A percentile compares a stretch with the other conserved stretches of the same genome.
phyloP scores from a whole-genome alignment of 768 basidiomycete genomes.

The Stropharia rugosoannulata region DNA sequence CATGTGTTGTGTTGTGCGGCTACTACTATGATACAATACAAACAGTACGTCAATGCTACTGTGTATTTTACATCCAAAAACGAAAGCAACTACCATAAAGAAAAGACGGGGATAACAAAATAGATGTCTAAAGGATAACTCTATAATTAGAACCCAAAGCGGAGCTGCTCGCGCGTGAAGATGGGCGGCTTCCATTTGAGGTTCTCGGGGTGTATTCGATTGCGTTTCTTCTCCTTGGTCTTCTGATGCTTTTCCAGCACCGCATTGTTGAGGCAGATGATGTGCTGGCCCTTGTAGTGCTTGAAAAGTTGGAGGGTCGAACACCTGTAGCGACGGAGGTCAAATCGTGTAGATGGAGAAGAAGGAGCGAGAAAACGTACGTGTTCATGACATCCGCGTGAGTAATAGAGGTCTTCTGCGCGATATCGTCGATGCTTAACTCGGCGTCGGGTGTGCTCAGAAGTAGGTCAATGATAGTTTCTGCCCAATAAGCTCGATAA shows the following conservation, averaged over 20 bases:
- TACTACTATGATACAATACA: conserved; percentile 21
- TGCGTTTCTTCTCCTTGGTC: conserved; percentile 71
- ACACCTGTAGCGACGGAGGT: conserved; percentile 53
- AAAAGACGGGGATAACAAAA: not conserved
- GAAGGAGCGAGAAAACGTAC: conserved; percentile 49
- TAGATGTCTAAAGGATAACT: too few species aligned
- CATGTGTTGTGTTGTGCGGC: not conserved
- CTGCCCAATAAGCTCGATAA: conserved; percentile 97
- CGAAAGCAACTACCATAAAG: not conserved
- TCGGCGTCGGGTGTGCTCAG: conserved; percentile 73
- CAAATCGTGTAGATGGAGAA: conserved; percentile 5
- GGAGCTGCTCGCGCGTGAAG: conserved; percentile 86
- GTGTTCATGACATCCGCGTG: conserved; percentile 98
- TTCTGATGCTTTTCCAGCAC: conserved; percentile 92
- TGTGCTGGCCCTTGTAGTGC: conserved; percentile 92
- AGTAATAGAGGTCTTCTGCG: conserved; percentile 92
- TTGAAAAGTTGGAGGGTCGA: conserved; percentile 94
- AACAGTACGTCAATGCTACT: conserved; percentile 9
- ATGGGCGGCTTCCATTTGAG: conserved; percentile 95
- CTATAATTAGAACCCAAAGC: conserved; percentile 59
- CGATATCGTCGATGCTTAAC: conserved; percentile 95
- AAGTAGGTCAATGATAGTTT: conserved; percentile 90
- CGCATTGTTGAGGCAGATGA: conserved; percentile 88
- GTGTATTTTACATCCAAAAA: conserved; percentile 17
- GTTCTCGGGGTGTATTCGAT: conserved; percentile 75